Evolutionary conservation across 2,329 filamentous ascomycete genomes (phyloP), one percentile per base, ranked within the genome.

Genomic region (Cladobotryum protrusum): DNA sequence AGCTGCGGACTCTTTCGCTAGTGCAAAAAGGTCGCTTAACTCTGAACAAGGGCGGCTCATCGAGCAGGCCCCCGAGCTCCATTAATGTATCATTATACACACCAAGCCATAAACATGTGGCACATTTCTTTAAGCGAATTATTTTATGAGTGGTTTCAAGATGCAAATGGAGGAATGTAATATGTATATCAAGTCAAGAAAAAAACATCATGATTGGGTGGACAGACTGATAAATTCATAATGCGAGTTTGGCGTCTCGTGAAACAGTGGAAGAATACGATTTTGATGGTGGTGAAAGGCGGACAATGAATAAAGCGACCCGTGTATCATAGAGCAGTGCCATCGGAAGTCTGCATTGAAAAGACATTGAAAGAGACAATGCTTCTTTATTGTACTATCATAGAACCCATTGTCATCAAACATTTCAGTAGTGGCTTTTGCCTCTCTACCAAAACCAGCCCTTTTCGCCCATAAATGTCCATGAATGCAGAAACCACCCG

Each of bases 401-500:
- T 72, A 63, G 68, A 70, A 68, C 64, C 62, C 65, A 64, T 69
- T 67, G 67, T 68, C 68, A 67, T 72, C 66, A 71, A 63, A 66
- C 66, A 69, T 67, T 64, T 72, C 67, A 67, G 65, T 69, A 69
- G 67, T 68, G 64, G 64, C 63, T 61, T 63, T 65, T 65, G 63
- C 63, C 67, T 67, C 63, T 71, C 72, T 72, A 75, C 68, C 70
- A 77, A 72, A 75, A 74, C 74, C 74, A 72, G 70, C 72, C 70
- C 75, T 72, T 77, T 79, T 79, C 75, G 75, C 76, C 76, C 67
- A 53, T 69, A 73, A 73, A 66, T 68, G 65, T 74, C 75, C 76
- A 70, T 77, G 73, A 78, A 79, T 78, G 75, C 75, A 77, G 71
- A 71, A 73, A 75, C 72, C 72, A 72, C 73, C 70, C 55, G 67